These are phyloP conservation scores for Fusarium sacchari DNA, from an alignment of 2,329 filamentous ascomycete species.

Conservation along the genomic window DNA sequence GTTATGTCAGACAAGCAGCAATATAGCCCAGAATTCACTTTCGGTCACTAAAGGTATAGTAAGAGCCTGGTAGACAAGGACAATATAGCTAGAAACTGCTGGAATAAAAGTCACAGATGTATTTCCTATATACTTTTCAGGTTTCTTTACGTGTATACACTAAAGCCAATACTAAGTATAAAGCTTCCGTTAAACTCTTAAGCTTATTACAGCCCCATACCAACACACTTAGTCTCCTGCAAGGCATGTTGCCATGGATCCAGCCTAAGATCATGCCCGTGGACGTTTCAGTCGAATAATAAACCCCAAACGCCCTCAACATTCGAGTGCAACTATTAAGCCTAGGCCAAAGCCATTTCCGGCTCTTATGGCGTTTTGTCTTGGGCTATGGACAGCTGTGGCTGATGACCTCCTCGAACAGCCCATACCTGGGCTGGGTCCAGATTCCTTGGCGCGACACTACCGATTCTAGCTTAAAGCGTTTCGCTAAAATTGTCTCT, in stretches of 20 bases:
- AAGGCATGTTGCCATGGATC: neutral
- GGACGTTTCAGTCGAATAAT: neutral
- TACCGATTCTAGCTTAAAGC: neutral
- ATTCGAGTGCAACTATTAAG: fast-evolving
- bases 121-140: too few relatives aligned
- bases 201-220: neutral
- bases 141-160: too few relatives aligned
- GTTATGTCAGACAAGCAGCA: neutral
- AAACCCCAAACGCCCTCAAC: fast-evolving
- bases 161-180: too few relatives aligned
- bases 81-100: neutral
- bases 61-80: neutral
- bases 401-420: fast-evolving
- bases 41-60: too few relatives aligned
- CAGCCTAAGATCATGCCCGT: neutral
- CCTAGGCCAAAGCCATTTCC: neutral
- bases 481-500: neutral
- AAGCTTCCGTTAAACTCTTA: too few relatives aligned
- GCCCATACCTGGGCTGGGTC: neutral
- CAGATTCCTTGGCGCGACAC: neutral
- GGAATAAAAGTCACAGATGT: too few relatives aligned
- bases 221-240: neutral
- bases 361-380: neutral
- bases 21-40: neutral
- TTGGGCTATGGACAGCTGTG: neutral